phyloP scores from a whole-genome alignment of 331 rosid species.

The Acacia pycnantha region DNA sequence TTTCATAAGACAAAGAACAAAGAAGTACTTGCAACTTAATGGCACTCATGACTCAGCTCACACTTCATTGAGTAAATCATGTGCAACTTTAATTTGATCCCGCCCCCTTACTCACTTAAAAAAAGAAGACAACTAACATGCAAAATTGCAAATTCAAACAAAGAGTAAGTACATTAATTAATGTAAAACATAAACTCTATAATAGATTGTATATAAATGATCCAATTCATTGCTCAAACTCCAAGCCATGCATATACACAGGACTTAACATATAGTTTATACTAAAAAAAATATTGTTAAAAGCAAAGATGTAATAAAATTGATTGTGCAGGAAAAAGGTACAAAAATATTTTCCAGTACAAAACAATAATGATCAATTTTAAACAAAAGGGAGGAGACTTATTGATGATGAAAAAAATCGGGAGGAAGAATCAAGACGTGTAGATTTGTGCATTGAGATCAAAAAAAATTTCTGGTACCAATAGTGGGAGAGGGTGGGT shows the following conservation, averaged over 20 bases:
- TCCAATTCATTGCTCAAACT: neutral
- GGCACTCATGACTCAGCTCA: neutral
- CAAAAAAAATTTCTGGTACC: conserved; percentile 51
- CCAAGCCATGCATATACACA: neutral
- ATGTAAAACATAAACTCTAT: neutral
- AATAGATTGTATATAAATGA: neutral
- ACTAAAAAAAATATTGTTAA: neutral
- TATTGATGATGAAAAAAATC: neutral
- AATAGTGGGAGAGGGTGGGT: conserved; percentile 47
- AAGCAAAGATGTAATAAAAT: neutral
- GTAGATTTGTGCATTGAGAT: conserved; percentile 17
- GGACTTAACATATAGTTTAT: neutral
- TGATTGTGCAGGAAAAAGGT: neutral
- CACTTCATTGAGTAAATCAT: neutral
- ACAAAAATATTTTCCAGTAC: conserved; percentile 5
- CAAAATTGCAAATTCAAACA: neutral
- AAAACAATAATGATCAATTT: conserved; percentile 17
- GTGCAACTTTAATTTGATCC: neutral
- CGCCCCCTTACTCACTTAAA: neutral
- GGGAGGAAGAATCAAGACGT: neutral
- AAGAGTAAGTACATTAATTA: neutral
- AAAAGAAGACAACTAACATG: neutral
- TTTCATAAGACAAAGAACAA: neutral
- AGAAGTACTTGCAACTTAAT: neutral
- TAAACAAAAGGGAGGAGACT: neutral